Evolutionary conservation across 306 rosid genomes (phyloP), one percentile per base, ranked within the genome.

Genomic region (Trifolium repens): DNA sequence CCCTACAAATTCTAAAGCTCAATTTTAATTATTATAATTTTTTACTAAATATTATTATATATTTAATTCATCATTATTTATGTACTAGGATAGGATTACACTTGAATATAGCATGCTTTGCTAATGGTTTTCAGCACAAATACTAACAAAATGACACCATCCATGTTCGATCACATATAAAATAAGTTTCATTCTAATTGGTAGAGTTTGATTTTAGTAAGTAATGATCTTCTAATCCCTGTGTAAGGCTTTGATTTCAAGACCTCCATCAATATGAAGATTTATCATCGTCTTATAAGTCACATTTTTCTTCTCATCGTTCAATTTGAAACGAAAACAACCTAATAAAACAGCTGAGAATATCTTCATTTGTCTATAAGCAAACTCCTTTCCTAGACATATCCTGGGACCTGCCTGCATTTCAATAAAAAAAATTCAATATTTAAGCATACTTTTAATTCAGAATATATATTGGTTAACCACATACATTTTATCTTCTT

Each of bases 331-430:
- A 37, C 35, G 67, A 59, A 89, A 91, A 79, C 81, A 80, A 9
- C 91, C 75, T 32, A 93, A 44, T 68, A 91, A 64, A 30, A 85
- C 77, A 35, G 97, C 91, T 32, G 85, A 71, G 55, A 94, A 79
- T 82, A 91, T 94, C 86, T 94, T 91, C 91, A 94, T 84, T 71
- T 94, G 96, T 78, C 94, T 87, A 52, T 88, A 90, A 67, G 98
- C 96, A 82, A 94, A 94, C 81, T 91, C 97, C 72, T 83, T 94
- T 44, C 97, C 98, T 0, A 94, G 86, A 76, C 98, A 94, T 30
- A 94, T 85, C 58, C 97, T 76, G 2, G 89, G 96, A 32, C 97
- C 96, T 0, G 96, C 97, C 96, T 90, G 96, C 75, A 78, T 61
- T 39, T 67, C 35, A 67, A 32, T 39, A 30, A 27, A 30, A 16